Evolutionary conservation across 1,139 yeast species (phyloP), one percentile per base, ranked within the genome.

Genomic region (Suhomyces panamericanus): DNA sequence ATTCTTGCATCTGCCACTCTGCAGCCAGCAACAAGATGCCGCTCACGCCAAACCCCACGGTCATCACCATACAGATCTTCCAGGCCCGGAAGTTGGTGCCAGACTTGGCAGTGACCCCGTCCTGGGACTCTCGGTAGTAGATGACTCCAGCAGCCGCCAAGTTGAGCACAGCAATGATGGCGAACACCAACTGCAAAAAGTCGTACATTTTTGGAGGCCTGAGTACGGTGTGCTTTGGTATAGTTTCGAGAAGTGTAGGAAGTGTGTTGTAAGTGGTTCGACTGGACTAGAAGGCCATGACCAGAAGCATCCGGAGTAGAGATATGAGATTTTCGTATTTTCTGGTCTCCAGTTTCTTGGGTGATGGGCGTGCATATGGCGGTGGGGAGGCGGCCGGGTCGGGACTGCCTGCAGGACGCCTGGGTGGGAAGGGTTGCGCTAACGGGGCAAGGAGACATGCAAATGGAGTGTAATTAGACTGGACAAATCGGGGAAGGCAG

Each of bases 21-120:
- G 38, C 14, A 3, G 24, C 38, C 48, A 49, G 40, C 17, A 52
- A 27, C 22, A 46, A 22, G 38, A 51, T 35, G 14, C 64, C 55
- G 11, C 49, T 41, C 26, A 58, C 39, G 6, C 65, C 64, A 49
- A 59, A 60, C 15, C 56, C 31, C 10, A 63, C 49, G 32, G 59
- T 47, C 66, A 61, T 61, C 17, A 50, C 41, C 17, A 60, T 57
- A 41, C 66, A 62, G 22, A 54, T 50, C 47, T 52, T 58, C 44
- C 61, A 60, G 3, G 62, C 57, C 39, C 52, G 47, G 51, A 51
- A 62, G 44, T 60, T 51, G 31, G 55, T 49, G 8, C 66, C 67
- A 5, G 63, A 52, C 28, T 54, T 51, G 14, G 55, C 44, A 9
- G 61, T 47, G 9, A 53, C 41, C 3, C 66, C 65, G 7, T 41